Evolutionary conservation across 2,329 filamentous ascomycete species (phyloP), one percentile per base, ranked within the genome.

Genomic region (Cytospora mali): DNA sequence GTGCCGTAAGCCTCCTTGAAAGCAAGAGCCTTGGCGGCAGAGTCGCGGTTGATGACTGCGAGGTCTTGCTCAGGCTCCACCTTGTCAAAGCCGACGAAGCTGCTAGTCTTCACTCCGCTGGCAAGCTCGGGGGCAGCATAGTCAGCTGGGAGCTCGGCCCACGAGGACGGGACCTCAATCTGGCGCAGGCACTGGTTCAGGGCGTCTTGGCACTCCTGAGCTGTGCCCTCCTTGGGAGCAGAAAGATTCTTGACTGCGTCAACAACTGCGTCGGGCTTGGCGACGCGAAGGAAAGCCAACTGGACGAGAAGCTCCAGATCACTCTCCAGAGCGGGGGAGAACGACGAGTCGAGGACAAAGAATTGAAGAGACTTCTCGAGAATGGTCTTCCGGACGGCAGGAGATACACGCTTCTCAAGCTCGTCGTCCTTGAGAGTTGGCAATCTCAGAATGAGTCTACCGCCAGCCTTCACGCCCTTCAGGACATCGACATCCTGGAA

Each of bases 1-100:
- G 92, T 93, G 66, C 85, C 88, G 73, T 93, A 98, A 0, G 92
- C 94, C 77, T 99, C 95, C 81, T 96, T 97, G 85, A 99, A 99
- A 5, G 86, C 86, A 62, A 99, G 82, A 54, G 89, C 91, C 81
- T 96, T 95, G 65, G 94, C 95, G 56, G 88, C 91, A 53, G 88
- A 83, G 76, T 93, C 85, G 92, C 93, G 97, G 75, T 89, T 84
- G 70, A 85, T 85, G 64, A 96, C 84, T 68, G 77, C 72, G 3
- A 88, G 76, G 4, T 84, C 82, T 27, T 88, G 81, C 75, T 96
- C 92, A 0, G 77, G 69, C 71, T 96, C 91, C 49, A 84, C 80
- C 78, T 94, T 96, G 68, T 91, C 84, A 73, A 93, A 96, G 2
- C 87, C 76, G 57, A 85, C 84, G 73, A 99, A 98, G 81, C 92